Evolutionary conservation across 768 basidiomycete species (phyloP).

Genomic region (Termitomyces sp.): DNA sequence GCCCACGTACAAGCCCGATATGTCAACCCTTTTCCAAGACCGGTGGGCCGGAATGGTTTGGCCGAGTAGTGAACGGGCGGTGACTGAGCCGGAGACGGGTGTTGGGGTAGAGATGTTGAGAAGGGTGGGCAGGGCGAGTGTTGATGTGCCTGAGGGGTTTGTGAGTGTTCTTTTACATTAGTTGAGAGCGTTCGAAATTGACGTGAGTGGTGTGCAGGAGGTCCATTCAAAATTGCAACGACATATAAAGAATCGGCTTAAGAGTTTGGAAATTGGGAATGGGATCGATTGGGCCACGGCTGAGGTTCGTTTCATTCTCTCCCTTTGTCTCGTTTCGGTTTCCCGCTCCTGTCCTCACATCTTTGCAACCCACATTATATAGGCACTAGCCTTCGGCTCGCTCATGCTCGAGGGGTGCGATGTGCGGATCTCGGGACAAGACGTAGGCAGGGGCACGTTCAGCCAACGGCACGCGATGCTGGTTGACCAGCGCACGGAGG

Average conservation of each 20-base stretch:
- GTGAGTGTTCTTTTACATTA: constrained; percentile 27
- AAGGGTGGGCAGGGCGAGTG: constrained; percentile 63
- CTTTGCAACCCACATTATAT: not conserved
- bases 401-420: constrained; percentile 79
- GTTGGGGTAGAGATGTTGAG: constrained; percentile 46
- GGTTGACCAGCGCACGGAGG: constrained; percentile 81
- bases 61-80: constrained; percentile 54
- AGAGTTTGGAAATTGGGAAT: constrained; percentile 59
- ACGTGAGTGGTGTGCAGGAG: constrained; percentile 47
- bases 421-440: constrained; percentile 88
- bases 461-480: constrained; percentile 90
- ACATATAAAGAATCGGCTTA: constrained; percentile 74
- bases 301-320: constrained; percentile 44
- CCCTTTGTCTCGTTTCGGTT: not conserved
- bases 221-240: constrained; percentile 75
- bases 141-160: constrained; percentile 51
- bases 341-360: too few species aligned
- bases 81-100: constrained; percentile 62
- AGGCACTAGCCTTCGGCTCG: constrained; percentile 87
- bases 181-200: not conserved
- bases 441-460: constrained; percentile 88
- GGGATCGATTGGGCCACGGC: constrained; percentile 89
- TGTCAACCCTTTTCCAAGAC: constrained; percentile 52
- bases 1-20: constrained; percentile 40
- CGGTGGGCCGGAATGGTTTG: constrained; percentile 68